Percentiles rank a stretch among this genome's conserved stretches.
phyloP scores from a whole-genome alignment of 2,329 filamentous ascomycete species.

The Neobulgaria alba region DNA sequence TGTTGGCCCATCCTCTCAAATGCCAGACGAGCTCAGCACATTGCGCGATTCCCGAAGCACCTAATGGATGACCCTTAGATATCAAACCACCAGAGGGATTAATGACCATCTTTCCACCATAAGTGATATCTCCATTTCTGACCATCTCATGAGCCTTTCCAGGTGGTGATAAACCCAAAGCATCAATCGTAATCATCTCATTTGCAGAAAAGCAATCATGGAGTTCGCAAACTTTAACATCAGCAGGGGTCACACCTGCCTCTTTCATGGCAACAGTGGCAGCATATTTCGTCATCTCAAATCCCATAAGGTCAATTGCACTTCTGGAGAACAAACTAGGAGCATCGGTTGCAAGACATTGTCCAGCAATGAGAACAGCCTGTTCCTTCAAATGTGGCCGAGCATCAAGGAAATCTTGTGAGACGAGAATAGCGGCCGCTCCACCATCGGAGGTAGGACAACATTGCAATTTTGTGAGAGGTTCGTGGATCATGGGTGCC shows the following conservation, averaged over 20 bases:
- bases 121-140: slow-evolving; percentile 79
- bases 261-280: slow-evolving; percentile 62
- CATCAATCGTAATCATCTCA: slow-evolving; percentile 85
- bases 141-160: slow-evolving; percentile 93
- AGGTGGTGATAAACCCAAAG: slow-evolving; percentile 65
- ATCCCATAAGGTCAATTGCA: slow-evolving; percentile 83
- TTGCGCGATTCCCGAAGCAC: slow-evolving; percentile 89
- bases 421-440: slow-evolving; percentile 82
- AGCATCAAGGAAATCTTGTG: slow-evolving; percentile 77
- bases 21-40: slow-evolving; percentile 96
- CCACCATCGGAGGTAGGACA: slow-evolving; percentile 92
- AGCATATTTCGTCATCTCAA: slow-evolving; percentile 71
- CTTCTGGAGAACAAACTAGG: slow-evolving; percentile 69
- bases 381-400: slow-evolving; percentile 73
- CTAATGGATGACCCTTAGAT: slow-evolving; percentile 90
- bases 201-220: slow-evolving; percentile 97
- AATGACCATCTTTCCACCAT: slow-evolving; percentile 67
- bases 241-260: slow-evolving; percentile 57
- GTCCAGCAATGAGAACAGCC: slow-evolving; percentile 83
- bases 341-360: slow-evolving; percentile 77
- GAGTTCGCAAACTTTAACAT: slow-evolving; percentile 80
- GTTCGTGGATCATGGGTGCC: slow-evolving; percentile 69
- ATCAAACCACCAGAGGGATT: slow-evolving; percentile 94
- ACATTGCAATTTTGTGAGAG: slow-evolving; percentile 96
- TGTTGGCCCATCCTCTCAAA: slow-evolving; percentile 90